Percentiles rank a stretch among this genome's conserved stretches.
These are phyloP conservation scores for Asterella californica DNA, from an alignment of 225 moss, liverwort and hornwort genomes.

Conservation along the genomic window DNA sequence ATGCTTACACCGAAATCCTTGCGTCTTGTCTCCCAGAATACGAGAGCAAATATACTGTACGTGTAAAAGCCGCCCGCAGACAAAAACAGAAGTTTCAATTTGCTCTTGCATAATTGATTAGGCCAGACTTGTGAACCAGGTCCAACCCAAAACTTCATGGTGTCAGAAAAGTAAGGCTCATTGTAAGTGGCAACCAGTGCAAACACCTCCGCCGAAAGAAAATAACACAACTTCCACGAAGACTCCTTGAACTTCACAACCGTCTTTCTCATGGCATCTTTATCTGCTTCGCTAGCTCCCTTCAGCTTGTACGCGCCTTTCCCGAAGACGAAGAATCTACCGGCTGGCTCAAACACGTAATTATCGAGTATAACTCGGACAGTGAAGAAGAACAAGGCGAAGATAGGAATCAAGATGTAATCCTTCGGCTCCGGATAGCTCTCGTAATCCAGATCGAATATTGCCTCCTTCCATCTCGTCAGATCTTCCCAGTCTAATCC, in stretches of 20 bases:
- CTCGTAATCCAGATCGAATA: conserved; percentile 51
- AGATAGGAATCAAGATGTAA: conserved; percentile 42
- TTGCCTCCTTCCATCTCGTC: conserved; percentile 12
- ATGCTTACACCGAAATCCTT: conserved; percentile 68
- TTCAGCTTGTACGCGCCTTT: conserved; percentile 25
- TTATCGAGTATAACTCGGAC: conserved; percentile 47
- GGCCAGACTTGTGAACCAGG: conserved; percentile 60
- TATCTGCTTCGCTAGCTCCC: conserved; percentile 40
- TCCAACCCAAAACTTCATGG: conserved; percentile 52
- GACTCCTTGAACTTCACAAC: conserved; percentile 66
- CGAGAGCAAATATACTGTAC: conserved; percentile 63
- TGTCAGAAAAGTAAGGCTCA: conserved; percentile 57
- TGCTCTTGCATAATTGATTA: conserved; percentile 49
- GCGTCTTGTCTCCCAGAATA: conserved; percentile 69
- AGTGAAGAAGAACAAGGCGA: conserved; percentile 48
- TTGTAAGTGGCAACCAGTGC: conserved; percentile 53
- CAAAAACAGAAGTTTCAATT: conserved; percentile 56
- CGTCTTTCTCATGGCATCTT: conserved; percentile 46
- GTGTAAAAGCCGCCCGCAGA: conserved; percentile 63
- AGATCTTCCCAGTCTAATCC: conserved; percentile 7
- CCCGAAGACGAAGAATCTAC: conserved; percentile 37
- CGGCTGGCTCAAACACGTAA: conserved; percentile 46
- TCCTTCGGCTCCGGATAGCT: conserved; percentile 44
- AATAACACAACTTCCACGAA: conserved; percentile 65
- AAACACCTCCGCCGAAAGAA: conserved; percentile 45